phyloP scores from a whole-genome alignment of 2,329 filamentous ascomycete species.

The Colletotrichum trifolii region DNA sequence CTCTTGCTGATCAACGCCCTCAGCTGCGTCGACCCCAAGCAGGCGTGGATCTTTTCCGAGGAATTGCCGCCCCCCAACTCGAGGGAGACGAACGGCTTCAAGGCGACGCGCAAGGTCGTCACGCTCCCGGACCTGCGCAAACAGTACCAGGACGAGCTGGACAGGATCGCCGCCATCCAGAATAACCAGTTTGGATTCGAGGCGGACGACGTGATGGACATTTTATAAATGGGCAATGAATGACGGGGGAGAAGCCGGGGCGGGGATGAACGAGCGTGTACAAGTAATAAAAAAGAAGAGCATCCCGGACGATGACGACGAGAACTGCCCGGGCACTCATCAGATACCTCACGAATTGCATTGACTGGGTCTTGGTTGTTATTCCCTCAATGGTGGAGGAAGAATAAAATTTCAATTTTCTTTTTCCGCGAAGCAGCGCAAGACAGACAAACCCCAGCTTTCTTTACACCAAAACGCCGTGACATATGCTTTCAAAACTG shows the following conservation, averaged over 20 bases:
- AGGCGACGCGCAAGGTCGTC: slow-evolving; percentile 77
- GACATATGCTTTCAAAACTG: slow-evolving; percentile 51
- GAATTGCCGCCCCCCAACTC: slow-evolving; percentile 42
- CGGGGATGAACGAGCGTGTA: slow-evolving; percentile 28
- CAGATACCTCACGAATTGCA: slow-evolving; percentile 39
- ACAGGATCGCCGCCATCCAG: slow-evolving; percentile 87
- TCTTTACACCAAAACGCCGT: slow-evolving; percentile 49
- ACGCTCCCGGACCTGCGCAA: slow-evolving; percentile 87
- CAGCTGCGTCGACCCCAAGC: slow-evolving; percentile 81
- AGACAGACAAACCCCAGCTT: slow-evolving; percentile 30
- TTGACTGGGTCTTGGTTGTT: slow-evolving; percentile 38
- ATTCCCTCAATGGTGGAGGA: slow-evolving; percentile 40
- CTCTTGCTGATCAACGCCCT: slow-evolving; percentile 93
- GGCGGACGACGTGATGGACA: slow-evolving; percentile 63
- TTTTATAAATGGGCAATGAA: slow-evolving; percentile 47
- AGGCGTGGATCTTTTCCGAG: slow-evolving; percentile 82
- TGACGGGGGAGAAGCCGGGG: slow-evolving; percentile 15
- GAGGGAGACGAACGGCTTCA: slow-evolving; percentile 21
- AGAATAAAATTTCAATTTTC: slow-evolving; percentile 34
- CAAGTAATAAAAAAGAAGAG: slow-evolving; percentile 26
- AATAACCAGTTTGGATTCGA: slow-evolving; percentile 88
- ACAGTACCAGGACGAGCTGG: slow-evolving; percentile 90
- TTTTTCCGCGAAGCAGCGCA: slow-evolving; percentile 38
- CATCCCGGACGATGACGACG: slow-evolving; percentile 11
- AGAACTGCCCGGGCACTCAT: background rate